Evolutionary conservation across 2,329 filamentous ascomycete genomes (phyloP), one percentile per base, ranked within the genome.

Genomic region (Talaromyces sp.): DNA sequence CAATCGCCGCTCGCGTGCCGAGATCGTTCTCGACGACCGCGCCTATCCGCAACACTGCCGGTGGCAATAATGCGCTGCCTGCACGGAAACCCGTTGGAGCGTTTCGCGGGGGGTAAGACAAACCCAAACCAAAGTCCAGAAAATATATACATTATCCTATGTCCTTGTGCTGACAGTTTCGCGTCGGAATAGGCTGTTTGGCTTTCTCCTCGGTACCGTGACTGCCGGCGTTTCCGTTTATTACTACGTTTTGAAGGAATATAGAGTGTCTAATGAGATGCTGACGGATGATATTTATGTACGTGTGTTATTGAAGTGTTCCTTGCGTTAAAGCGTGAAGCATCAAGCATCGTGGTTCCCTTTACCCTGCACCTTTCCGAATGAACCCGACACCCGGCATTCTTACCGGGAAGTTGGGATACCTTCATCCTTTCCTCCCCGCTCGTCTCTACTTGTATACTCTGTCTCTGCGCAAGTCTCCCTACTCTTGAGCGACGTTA

Each of bases 241-340:
- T 80, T 92, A 91, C 75, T 98, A 98, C 76, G 85, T 96, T 66
- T 80, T 98, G 69, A 87, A 93, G 74, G 93, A 98, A 77, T 98
- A 97, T 82, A 91, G 92, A 79, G 83, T 92, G 50, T 90, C 91
- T 68, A 98, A 97, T 80, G 90, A 96, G 78, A 84, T 97, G 71
- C 81, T 98, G 77, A 93, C 89, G 63, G 92, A 96, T 78, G 93
- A 98, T 78, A 96, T 98, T 75, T 93, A 93, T 78, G 93, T 97
- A 84, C 77, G 91, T 88, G 49, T 35, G 27, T 58, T 6, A 26
- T 52, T 38, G 43, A 51, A 21, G 19, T 24, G 8, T 46, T 19
- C 5, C 14, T 17, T 17, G 32, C 32, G 35, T n/a, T 27, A 6
- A 27, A 27, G 26, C 26, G 6, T 27, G 6, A 27, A 27, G 17